Base-by-base conservation (phyloP, 768 basidiomycete species). In the Pisolithus microcarpus region DNA sequence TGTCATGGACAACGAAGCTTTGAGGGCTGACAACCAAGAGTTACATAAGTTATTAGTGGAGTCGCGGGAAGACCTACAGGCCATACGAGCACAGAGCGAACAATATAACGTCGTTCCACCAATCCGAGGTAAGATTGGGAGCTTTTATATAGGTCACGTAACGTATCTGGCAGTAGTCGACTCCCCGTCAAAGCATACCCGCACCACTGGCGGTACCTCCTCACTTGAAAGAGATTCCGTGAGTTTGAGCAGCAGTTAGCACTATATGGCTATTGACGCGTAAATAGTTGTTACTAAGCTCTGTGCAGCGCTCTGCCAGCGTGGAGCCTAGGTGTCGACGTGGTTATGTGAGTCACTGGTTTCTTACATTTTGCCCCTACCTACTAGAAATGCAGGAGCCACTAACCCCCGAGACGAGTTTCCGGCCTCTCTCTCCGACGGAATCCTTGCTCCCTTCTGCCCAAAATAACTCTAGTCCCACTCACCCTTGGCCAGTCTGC, bases 1-100 rank as follows among this genome's bases (percentile, higher is more conserved):
- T 95, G 91, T 93, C 7, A 80, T 82, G 31, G 88, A 90, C 59
- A 95, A 92, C 58, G 88, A 93, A 57, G 75, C 75, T 21, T 69
- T 94, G 48, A 89, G 88, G 65, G 81, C 80, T 18, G 90, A 91
- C 59, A 91, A 88, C 52, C 75, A 79, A 7, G 90, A 95, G 61
- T 68, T 95, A 44, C 85, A 87, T 52, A 77, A 76, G 43, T 66
- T 92, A 8, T 72, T 97, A 7, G 67, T 78, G 2, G 87, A 91
- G 46, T 76, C 87, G 1, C 78, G 90, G 24, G 91, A 94, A 61
- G 88, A 93, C 54, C 64, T 84, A 5, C 79, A 82, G 50, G 63
- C 69, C 1, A 61, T 91, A 40, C 83, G 84, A 48, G 82, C 82
- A 56, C 90, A 94, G 64, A 66, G 84, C 1, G 90, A 85, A 50